phyloP scores from a whole-genome alignment of 805 yeast genomes.

The Kurtzmaniella cleridarum region DNA sequence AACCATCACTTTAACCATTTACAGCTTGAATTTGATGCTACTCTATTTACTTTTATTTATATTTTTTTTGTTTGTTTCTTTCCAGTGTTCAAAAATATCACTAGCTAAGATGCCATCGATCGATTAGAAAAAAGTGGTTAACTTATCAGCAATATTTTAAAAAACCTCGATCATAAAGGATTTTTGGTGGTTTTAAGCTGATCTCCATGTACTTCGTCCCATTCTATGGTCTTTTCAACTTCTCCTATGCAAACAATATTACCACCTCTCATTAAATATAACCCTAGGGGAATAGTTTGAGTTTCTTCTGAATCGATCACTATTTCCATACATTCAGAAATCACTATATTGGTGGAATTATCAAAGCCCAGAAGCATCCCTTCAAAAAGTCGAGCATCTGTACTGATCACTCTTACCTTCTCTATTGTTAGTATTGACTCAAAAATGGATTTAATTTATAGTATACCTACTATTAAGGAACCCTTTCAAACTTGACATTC shows the following conservation, averaged over 20 bases:
- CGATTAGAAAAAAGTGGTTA: too few species aligned
- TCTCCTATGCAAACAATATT: slow-evolving; percentile 52
- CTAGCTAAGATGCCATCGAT: too few species aligned
- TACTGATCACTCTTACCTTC: slow-evolving; percentile 35
- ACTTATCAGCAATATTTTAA: too few species aligned
- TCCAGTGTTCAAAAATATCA: too few species aligned
- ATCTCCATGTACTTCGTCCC: slow-evolving; percentile 29
- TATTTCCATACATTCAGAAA: slow-evolving; percentile 48
- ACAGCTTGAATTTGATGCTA: background rate
- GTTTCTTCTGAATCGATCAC: slow-evolving; percentile 38
- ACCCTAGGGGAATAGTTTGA: slow-evolving; percentile 41
- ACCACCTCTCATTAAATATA: slow-evolving; percentile 54
- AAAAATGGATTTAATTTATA: background rate
- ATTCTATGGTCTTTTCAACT: slow-evolving; percentile 45
- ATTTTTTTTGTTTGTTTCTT: too few species aligned
- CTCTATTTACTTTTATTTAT: background rate
- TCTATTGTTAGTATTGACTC: slow-evolving; percentile 24
- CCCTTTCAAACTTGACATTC: slow-evolving; percentile 28
- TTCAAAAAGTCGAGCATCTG: slow-evolving; percentile 40
- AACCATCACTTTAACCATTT: slow-evolving; percentile 14
- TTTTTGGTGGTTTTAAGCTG: slow-evolving; percentile 35
- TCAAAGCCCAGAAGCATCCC: slow-evolving; percentile 54
- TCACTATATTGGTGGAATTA: slow-evolving; percentile 54
- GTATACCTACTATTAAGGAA: slow-evolving; percentile 30
- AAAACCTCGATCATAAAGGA: slow-evolving; percentile 18